Base-by-base conservation (phyloP, 2,329 filamentous ascomycete species). In the Trichoderma aggressivum region DNA sequence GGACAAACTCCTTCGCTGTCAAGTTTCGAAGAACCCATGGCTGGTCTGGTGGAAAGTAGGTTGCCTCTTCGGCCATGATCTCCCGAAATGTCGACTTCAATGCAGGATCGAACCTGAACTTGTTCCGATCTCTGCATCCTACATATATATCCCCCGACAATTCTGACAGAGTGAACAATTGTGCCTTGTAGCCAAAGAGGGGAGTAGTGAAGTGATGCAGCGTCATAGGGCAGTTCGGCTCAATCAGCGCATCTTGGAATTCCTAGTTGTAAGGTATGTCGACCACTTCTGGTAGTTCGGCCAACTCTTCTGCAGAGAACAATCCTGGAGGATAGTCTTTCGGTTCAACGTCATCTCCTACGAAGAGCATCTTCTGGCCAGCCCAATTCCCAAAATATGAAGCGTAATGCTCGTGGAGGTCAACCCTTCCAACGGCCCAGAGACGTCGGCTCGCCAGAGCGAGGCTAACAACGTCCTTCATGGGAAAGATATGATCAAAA, bases 1-100 rank as follows among this genome's bases (percentile, higher is more conserved):
- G 72, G 43, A 73, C 72, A 55, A 72, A 63, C 7, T 73, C 28
- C 21, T 34, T 70, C 8, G 59, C 66, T 3, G 71, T 71, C 12
- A 71, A 11, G 26, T 72, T 71, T 43, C 71, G 72, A 30, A 72
- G 72, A 62, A 72, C 72, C 71, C 68, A 72, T 11, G 26, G 43
- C 21, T 66, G 50, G 26, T 72, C 47, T 34, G 16, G 11, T 8
- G 69, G 62, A 28, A 67, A 43, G 30, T 56, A 64, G 7, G 24
- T n/a, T 28, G 24, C n/a, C 14, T 28, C 14, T 26, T 26, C n/a
- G 53, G 43, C 43, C n/a, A 47, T 47, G 43, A 47, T n/a, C 3
- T 47, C 18, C 43, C 43, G 43, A 21, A n/a, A 47, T 47, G 43
- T 56, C 7, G 14, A 16, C 12, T 30, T 28, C 0, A 56, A 56